Percentiles rank a stretch among this genome's conserved stretches.
Conservation (phyloP, 176 grass and related monocot species). For the Zea mays region Zm-B73-REFERENCE-NAM-5.0 NC_050103.1:120782501-120783000, state of each 20-base stretch:
- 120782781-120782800: constrained; percentile 94
- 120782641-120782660: constrained; percentile 33
- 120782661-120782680: constrained; percentile 62
- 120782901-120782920: constrained; percentile 74
- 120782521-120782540: constrained; percentile 89
- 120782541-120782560: constrained; percentile 52
- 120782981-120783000: not conserved
- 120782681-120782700: constrained; percentile 72
- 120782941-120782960: constrained; percentile 64
- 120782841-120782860: constrained; percentile 20
- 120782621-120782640: not conserved
- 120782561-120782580: constrained; percentile 74
- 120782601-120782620: not conserved
- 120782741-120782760: constrained; percentile 93
- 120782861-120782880: not conserved
- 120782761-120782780: constrained; percentile 79
- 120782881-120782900: constrained; percentile 27
- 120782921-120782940: constrained; percentile 87
- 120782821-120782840: constrained; percentile 71
- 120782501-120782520: constrained; percentile 85
- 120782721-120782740: constrained; percentile 78
- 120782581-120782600: constrained; percentile 55
- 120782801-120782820: constrained; percentile 88
- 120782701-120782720: constrained; percentile 84
- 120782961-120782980: constrained; percentile 52